Evolutionary conservation across 306 rosid species (phyloP).

Genomic region (Dryas drummondii): DNA sequence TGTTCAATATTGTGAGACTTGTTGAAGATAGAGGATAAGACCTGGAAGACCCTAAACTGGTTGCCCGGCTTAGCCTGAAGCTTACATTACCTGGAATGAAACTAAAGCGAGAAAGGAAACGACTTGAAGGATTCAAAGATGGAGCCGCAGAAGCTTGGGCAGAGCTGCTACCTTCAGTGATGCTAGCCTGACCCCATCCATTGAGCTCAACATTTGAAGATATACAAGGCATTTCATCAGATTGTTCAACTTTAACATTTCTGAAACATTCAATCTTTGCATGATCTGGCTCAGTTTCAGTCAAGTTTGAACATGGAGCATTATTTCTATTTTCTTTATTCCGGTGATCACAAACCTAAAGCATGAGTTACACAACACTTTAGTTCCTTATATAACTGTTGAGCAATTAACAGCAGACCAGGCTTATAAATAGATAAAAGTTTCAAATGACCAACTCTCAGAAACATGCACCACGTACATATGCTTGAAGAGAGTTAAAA

Average conservation of each 20-base stretch:
- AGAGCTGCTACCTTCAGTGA: constrained; percentile 52
- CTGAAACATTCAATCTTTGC: constrained; percentile 51
- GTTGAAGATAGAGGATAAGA: constrained; percentile 66
- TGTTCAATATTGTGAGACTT: constrained; percentile 49
- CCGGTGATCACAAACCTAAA: constrained; percentile 66
- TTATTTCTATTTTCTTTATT: constrained; percentile 49
- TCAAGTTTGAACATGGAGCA: constrained; percentile 40
- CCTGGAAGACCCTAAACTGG: constrained; percentile 82
- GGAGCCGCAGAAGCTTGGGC: constrained; percentile 47
- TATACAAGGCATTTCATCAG: constrained; percentile 50
- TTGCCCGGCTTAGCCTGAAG: constrained; percentile 87
- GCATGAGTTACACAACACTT: constrained; percentile 28
- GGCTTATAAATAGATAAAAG: neutral
- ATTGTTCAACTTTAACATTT: constrained; percentile 47
- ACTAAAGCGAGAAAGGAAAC: constrained; percentile 84
- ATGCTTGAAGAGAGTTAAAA: neutral
- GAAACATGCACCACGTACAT: neutral
- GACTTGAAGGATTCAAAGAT: constrained; percentile 63
- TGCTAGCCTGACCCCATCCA: constrained; percentile 55
- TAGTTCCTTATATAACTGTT: constrained; percentile 26
- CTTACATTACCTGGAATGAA: constrained; percentile 77
- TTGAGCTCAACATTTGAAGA: constrained; percentile 49
- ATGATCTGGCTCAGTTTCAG: constrained; percentile 45
- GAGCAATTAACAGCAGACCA: constrained; percentile 17
- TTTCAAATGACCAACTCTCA: neutral